Base-by-base conservation (phyloP, 2,329 filamentous ascomycete species). In the Hysterium pulicare region DNA sequence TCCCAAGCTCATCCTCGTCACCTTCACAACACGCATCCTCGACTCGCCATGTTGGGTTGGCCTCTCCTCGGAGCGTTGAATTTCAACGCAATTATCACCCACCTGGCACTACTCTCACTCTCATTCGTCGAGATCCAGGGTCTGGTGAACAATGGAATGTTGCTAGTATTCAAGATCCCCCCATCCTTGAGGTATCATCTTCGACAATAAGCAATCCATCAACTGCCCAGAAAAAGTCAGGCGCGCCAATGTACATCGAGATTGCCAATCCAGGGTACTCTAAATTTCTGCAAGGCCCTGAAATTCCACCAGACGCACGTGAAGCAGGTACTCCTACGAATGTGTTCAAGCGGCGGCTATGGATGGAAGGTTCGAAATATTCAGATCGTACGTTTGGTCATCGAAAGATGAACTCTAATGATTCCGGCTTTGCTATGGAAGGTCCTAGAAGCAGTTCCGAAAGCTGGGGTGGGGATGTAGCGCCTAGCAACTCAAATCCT, bases 211-310 rank as follows among this genome's bases (percentile, higher is more conserved):
- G 56, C 41, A 58, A 64, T 23, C 44, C 57, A 24, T 47, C 46
- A 15, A 46, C 49, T 35, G 49, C 48, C 15, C 47, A 52, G 16
- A 71, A 66, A 47, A 57, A 57, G 31, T 54, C 61, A 15, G 71
- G 70, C 16, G 58, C 69, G 6, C 72, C 72, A 0, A 48, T 74
- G 32, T 73, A 68, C 33, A 70, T 84, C 9, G 77, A 82, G 39
- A 73, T 84, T 9, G 72, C 68, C 7, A 82, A 78, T 19, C 75
- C 78, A 2, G 79, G 79, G 13, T 84, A 84, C 54, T 71, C 67
- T 30, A 78, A 77, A 41, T 83, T 84, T 50, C 59, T 74, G 8
- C 53, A 67, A 49, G 30, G 57, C 45, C 38, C 38, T 28, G 30
- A 40, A 23, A n/a, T n/a, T n/a, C n/a, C n/a, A n/a, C n/a, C n/a